A percentile compares a stretch with the other conserved stretches of the same genome.
phyloP scores from a whole-genome alignment of 2,329 filamentous ascomycete genomes.

The Fusarium staphyleae region DNA sequence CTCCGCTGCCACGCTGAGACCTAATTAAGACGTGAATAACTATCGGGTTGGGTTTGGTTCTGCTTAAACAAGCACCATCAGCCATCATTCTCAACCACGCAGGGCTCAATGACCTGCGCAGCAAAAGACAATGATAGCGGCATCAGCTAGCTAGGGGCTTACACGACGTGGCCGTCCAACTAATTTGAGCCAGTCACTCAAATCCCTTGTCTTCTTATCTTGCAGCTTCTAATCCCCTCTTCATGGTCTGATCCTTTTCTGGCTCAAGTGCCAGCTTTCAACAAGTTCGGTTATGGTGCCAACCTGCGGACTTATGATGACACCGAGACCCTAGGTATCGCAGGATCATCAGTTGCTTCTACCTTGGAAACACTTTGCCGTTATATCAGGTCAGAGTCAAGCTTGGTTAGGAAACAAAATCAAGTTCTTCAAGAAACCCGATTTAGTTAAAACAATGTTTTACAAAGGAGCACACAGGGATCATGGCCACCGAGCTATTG shows the following conservation, averaged over 20 bases:
- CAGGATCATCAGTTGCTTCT: conserved; percentile 31
- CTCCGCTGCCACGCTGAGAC: too few relatives aligned
- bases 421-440: conserved; percentile 65
- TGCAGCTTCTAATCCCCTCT: conserved; percentile 18
- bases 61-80: conserved; percentile 5
- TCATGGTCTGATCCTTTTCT: not conserved
- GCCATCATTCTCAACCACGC: conserved; percentile 6
- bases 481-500: conserved; percentile 70
- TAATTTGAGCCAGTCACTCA: conserved; percentile 10
- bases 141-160: conserved; percentile 30
- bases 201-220: conserved; percentile 26
- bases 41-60: not conserved
- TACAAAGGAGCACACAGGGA: conserved; percentile 68
- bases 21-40: not conserved
- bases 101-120: conserved; percentile 20
- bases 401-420: conserved; percentile 52
- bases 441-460: conserved; percentile 69
- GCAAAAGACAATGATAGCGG: conserved; percentile 34
- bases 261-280: conserved; percentile 68
- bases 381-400: conserved; percentile 26
- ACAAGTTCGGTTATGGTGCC: conserved; percentile 68
- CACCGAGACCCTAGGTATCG: conserved; percentile 21
- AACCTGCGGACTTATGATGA: conserved; percentile 59
- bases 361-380: conserved; percentile 39
- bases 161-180: conserved; percentile 28